Evolutionary conservation across 306 rosid genomes (phyloP).

Genomic region (Quercus variabilis): DNA sequence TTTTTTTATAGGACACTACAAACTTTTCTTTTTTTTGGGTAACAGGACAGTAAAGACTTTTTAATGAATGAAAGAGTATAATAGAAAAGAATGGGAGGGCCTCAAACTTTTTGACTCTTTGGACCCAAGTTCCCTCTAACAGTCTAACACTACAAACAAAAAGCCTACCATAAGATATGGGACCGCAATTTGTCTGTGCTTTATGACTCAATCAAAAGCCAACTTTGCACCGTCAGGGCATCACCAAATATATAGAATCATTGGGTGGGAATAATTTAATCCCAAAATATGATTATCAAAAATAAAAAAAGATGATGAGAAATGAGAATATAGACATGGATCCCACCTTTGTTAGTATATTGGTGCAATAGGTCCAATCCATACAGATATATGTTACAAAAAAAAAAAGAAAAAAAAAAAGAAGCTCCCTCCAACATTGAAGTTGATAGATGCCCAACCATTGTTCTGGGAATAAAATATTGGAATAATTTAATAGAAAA

Average conservation of each 20-base stretch:
- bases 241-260: not conserved
- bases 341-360: slow-evolving; percentile 8
- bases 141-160: not conserved
- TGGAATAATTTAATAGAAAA: not conserved
- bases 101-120: slow-evolving; percentile 14
- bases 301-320: not conserved
- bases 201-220: slow-evolving; percentile 11
- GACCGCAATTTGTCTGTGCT: slow-evolving; percentile 16
- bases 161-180: not conserved
- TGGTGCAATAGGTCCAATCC: slow-evolving; percentile 5
- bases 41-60: too few relatives aligned
- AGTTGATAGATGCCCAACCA: not conserved
- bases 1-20: too few relatives aligned
- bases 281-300: not conserved
- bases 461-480: not conserved
- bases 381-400: not conserved
- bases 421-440: not conserved
- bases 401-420: not conserved
- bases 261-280: not conserved
- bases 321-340: not conserved
- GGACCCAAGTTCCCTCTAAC: not conserved
- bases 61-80: not conserved
- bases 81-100: not conserved
- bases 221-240: slow-evolving; percentile 10
- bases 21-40: not conserved